Evolutionary conservation across 2,329 filamentous ascomycete genomes (phyloP), one percentile per base, ranked within the genome.

Genomic region (Aureobasidium sp.): DNA sequence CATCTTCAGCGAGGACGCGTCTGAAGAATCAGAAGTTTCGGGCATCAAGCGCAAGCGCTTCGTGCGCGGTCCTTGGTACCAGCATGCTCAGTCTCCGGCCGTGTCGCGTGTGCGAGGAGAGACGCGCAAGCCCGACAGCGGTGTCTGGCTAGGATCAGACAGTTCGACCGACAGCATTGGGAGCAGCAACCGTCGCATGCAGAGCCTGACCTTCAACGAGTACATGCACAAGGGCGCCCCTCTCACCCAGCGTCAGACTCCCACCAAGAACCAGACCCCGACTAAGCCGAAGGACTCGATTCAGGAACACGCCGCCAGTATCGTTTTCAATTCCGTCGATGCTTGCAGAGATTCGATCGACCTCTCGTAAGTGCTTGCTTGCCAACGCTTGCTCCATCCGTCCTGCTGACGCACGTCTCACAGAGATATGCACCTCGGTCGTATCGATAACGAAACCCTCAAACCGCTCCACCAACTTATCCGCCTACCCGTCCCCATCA

Each of bases 131-230:
- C 75, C 82, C 62, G 88, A 90, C 72, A 89, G 87, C 71, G 86
- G 85, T 56, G 82, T 91, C 3, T 90, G 82, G 74, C 80, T 90
- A 76, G 84, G 81, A 4, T 87, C 84, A 64, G 87, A 88, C 66
- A 75, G 72, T 31, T 62, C 60, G 39, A 62, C 60, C 12, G 60
- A 62, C 60, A 62, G 60, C 42, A 62, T 62, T 34, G 29, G 60
- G 5, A 29, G 60, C 20, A 53, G 60, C 29, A 56, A 42, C 36
- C 25, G 20, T n/a, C 52, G 31, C 58, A 65, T 56, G 48, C 61
- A 44, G 58, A 64, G 48, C 11, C 34, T 62, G 29, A 55, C 49
- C 31, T 62, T 62, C 25, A 47, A 56, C 9, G 49, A 62, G n/a
- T 62, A 47, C 34, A 39, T 53, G 41, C 27, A 45, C 12, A 62